Conservation (phyloP, 192 early-diverging fungal genomes). For the Phlyctochytrium bullatum region DNA sequence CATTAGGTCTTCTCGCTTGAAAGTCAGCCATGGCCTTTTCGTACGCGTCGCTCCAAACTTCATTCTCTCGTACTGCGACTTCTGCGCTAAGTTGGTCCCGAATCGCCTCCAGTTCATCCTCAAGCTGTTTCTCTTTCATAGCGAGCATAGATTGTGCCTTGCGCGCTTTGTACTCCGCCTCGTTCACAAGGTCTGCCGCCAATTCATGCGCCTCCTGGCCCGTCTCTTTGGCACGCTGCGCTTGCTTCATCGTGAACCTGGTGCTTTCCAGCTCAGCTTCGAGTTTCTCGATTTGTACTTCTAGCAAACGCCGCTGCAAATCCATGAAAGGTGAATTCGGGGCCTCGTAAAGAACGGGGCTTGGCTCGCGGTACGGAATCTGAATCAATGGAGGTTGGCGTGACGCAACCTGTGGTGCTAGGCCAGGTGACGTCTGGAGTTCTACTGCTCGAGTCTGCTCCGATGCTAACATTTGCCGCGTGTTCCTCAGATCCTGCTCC, state of each 20-base stretch:
- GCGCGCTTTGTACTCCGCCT: not conserved
- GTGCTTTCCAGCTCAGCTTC: constrained; percentile 14
- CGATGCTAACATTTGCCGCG: constrained; percentile 16
- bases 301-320: not conserved
- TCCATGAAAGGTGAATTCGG: too few relatives aligned
- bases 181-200: not conserved
- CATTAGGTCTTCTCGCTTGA: too few relatives aligned
- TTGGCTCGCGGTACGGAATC: not conserved
- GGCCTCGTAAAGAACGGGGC: too few relatives aligned
- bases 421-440: not conserved
- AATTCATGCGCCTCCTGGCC: constrained; percentile 1
- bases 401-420: too few relatives aligned
- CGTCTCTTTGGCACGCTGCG: constrained; percentile 10
- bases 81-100: too few relatives aligned
- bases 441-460: constrained; percentile 6
- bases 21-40: too few relatives aligned
- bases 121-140: not conserved
- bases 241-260: not conserved
- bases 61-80: too few relatives aligned
- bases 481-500: constrained; percentile 33
- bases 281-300: not conserved
- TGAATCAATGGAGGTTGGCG: not conserved
- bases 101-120: not conserved
- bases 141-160: not conserved
- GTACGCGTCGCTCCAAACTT: too few relatives aligned